Base-by-base conservation (phyloP, 371 early-diverging fungal species). In the Syncephalastrum monosporum region DNA sequence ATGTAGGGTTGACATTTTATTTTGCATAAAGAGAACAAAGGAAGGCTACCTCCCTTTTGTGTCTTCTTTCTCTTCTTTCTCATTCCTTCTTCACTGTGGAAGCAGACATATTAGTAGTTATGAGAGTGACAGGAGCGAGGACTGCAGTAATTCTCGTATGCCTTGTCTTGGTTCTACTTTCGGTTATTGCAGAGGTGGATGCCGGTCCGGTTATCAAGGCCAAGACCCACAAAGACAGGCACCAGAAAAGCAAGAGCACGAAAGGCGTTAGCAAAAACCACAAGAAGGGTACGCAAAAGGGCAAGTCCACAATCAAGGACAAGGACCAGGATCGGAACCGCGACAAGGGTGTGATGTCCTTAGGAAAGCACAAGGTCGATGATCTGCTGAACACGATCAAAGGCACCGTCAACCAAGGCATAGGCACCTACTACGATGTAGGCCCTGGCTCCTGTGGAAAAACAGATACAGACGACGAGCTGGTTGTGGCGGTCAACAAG, bases 391-490 rank as follows among this genome's bases (percentile, higher is more conserved):
- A 45, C 17, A 29, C 14, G 45, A 27, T 27, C 47, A 47, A 29
- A 38, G 44, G 27, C 24, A n/a, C 57, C 16, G 19, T 50, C n/a
- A 38, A 45, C 43, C 16, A 42, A 13, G 76, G 76, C 10, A 29
- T 41, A 21, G 71, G 68, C 1, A 72, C 76, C 4, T 72, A 61
- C 56, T 76, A 76, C 47, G 42, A 60, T 33, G 67, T 69, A 0
- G 76, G 73, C 1, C 17, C 61, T 21, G 76, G 76, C 1, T 76
- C 76, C 10, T 76, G 76, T 51, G 76, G 76, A 13, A 52, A 68
- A 29, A 50, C 23, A 7, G 67, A 67, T 38, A 55, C 55, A 10
- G 60, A 71, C 46, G 45, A 51, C 33, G 73, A 72, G 41, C 17
- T 70, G 10, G 71, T 76, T 5, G 72, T 72, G 10, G 76, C 76